These are phyloP conservation scores for Backusella westeae DNA, from an alignment of 192 early-diverging fungal genomes.

Conservation along the genomic window DNA sequence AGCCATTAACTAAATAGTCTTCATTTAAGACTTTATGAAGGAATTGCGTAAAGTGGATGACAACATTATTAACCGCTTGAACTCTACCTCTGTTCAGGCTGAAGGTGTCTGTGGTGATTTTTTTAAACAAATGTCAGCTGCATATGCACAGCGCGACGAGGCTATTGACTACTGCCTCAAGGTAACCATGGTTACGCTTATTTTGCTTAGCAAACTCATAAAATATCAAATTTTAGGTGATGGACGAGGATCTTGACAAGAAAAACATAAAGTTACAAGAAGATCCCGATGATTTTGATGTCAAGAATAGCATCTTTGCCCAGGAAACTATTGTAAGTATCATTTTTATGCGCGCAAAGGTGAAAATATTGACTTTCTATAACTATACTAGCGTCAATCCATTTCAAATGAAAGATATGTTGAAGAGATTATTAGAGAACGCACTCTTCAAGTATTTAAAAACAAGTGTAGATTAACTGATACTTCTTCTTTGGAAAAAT, in stretches of 20 bases:
- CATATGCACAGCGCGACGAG: constrained; percentile 64
- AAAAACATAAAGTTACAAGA: constrained; percentile 51
- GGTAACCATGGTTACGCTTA: constrained; percentile 31
- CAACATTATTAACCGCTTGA: constrained; percentile 76
- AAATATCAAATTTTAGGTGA: constrained; percentile 20
- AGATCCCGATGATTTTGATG: constrained; percentile 53
- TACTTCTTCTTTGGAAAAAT: constrained; percentile 17
- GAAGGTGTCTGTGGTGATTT: constrained; percentile 58
- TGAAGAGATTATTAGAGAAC: constrained; percentile 69
- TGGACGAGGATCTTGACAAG: constrained; percentile 42
- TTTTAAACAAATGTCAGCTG: constrained; percentile 61
- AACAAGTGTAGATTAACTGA: constrained; percentile 64
- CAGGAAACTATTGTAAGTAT: constrained; percentile 58
- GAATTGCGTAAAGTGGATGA: constrained; percentile 76
- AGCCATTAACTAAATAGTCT: background rate
- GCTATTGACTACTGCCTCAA: constrained; percentile 66
- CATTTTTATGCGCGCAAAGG: background rate
- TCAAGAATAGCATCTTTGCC: constrained; percentile 50
- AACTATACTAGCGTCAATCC: constrained; percentile 56
- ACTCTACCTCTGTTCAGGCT: constrained; percentile 68
- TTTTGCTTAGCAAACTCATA: background rate
- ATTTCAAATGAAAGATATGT: constrained; percentile 65
- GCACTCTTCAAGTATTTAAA: constrained; percentile 65
- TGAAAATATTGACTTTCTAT: background rate
- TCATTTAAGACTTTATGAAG: constrained; percentile 59